Conservation (phyloP, 371 early-diverging fungal genomes). For the Funneliformis caledonium region DNA sequence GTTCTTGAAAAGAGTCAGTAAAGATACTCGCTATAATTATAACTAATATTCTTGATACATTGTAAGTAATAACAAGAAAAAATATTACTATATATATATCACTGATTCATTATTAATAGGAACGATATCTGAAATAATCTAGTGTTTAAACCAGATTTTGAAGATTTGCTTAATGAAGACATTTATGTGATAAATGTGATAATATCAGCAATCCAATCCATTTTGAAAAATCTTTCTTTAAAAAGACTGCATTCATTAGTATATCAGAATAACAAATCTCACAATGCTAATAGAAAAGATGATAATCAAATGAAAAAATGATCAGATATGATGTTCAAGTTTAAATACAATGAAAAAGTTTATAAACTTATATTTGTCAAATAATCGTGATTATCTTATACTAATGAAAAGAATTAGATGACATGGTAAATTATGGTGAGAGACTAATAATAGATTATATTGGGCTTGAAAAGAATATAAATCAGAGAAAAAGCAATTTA, state of each 20-base stretch:
- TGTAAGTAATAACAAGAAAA: too few species aligned
- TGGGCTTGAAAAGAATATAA: constrained; percentile 27
- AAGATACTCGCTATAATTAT: too few species aligned
- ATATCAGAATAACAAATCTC: constrained; percentile 14
- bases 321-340: constrained; percentile 31
- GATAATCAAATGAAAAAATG: neutral
- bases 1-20: neutral
- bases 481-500: neutral
- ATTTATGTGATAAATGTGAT: constrained; percentile 17
- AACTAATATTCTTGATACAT: too few species aligned
- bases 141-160: constrained; percentile 25
- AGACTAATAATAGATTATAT: constrained; percentile 32
- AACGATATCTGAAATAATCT: constrained; percentile 23
- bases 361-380: constrained; percentile 21
- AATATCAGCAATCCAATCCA: constrained; percentile 20
- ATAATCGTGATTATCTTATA: constrained; percentile 21
- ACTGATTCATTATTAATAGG: constrained; percentile 10
- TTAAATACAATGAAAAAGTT: constrained; percentile 2
- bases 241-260: constrained; percentile 23
- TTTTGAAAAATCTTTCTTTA: neutral
- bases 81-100: too few species aligned
- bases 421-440: constrained; percentile 23
- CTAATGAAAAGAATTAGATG: constrained; percentile 23
- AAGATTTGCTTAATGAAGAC: neutral
- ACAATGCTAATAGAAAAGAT: constrained; percentile 33